phyloP scores from a whole-genome alignment of 2,329 filamentous ascomycete species.

The Scedosporium aurantiacum region DNA sequence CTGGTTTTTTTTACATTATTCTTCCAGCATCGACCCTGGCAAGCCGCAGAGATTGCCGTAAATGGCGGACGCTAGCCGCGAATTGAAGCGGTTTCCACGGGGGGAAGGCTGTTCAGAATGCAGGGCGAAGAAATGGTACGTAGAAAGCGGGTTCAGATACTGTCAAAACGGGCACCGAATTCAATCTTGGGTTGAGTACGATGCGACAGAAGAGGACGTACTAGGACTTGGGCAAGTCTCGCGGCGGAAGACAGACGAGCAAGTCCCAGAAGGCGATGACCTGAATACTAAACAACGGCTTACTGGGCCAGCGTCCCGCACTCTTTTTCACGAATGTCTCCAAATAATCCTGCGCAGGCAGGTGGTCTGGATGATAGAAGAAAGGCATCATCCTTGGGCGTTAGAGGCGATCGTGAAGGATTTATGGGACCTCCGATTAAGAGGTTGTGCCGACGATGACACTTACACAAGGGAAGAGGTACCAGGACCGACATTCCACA shows the following conservation, averaged over 20 bases:
- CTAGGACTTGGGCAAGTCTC: slow-evolving; percentile 42
- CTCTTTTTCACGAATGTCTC: slow-evolving; percentile 72
- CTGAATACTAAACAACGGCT: slow-evolving; percentile 46
- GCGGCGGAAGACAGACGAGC: slow-evolving; percentile 3
- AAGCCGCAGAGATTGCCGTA: neutral
- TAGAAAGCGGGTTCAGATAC: slow-evolving; percentile 66
- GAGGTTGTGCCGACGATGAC: slow-evolving; percentile 24
- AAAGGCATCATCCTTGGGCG: slow-evolving; percentile 56
- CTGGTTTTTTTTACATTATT: no score
- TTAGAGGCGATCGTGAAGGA: slow-evolving; percentile 72
- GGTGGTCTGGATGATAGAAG: slow-evolving; percentile 58
- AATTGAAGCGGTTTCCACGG: slow-evolving; percentile 38
- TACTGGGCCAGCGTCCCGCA: slow-evolving; percentile 55
- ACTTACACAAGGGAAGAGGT: slow-evolving; percentile 10
- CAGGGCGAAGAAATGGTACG: slow-evolving; percentile 59
- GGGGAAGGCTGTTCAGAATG: slow-evolving; percentile 52
- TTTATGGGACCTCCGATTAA: slow-evolving; percentile 66
- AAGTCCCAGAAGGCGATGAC: slow-evolving; percentile 35
- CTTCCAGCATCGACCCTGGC: neutral
- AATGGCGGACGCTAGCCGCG: slow-evolving; percentile 26
- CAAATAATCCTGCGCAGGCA: slow-evolving; percentile 81
- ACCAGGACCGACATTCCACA: neutral
- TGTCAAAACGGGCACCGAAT: slow-evolving; percentile 74
- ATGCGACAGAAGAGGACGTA: slow-evolving; percentile 57
- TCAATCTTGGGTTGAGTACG: slow-evolving; percentile 51